Percentiles rank a stretch among this genome's conserved stretches.
Conservation (phyloP, 1,139 yeast species). For the Arxiozyma slooffiae region DNA sequence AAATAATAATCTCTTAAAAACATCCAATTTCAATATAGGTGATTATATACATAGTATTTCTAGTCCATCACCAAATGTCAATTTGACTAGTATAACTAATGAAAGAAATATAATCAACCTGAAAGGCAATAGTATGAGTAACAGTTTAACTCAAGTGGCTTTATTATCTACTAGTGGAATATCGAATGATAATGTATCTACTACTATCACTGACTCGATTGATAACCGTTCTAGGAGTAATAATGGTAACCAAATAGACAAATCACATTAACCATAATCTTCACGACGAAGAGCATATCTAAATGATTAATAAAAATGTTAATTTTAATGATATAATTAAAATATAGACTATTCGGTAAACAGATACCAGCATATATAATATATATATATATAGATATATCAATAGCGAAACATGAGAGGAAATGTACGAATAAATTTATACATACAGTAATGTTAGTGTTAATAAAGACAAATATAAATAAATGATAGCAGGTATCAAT, state of each 20-base stretch:
- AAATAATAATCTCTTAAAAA: conserved; percentile 16
- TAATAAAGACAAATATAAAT: no score
- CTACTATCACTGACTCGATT: not conserved
- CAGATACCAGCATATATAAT: not conserved
- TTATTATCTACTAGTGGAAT: conserved; percentile 2
- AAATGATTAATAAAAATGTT: not conserved
- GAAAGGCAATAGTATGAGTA: conserved; percentile 5
- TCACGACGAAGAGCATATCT: not conserved
- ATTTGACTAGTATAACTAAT: not conserved
- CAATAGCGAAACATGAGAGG: no score
- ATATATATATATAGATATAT: not conserved
- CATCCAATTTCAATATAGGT: conserved; percentile 31
- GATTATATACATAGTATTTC: conserved; percentile 30
- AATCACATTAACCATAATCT: no score
- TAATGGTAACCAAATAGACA: not conserved
- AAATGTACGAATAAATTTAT: not conserved
- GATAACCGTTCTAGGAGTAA: not conserved
- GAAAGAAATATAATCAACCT: not conserved
- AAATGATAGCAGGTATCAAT: no score
- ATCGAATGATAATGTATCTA: not conserved
- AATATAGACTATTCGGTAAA: not conserved
- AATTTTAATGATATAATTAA: conserved; percentile 1
- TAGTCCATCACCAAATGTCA: conserved; percentile 30
- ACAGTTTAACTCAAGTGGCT: conserved; percentile 3
- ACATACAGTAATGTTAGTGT: no score